Percentiles rank a stretch among this genome's conserved stretches.
These are phyloP conservation scores for Craspedostauros australis DNA, from an alignment of 108 stramenopile genomes.

Conservation along the genomic window DNA sequence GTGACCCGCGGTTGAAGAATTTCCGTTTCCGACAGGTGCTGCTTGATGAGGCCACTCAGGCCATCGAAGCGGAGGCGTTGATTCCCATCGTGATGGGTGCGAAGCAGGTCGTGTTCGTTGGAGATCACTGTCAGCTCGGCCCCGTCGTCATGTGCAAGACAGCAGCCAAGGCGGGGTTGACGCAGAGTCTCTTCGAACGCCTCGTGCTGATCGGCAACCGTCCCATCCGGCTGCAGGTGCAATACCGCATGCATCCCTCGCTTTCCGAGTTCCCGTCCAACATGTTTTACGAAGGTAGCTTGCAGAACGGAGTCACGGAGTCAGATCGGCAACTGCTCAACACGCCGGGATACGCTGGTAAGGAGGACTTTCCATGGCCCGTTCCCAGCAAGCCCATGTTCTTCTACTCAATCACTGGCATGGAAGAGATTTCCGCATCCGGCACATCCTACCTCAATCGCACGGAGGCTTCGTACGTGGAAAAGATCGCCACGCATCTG, in stretches of 20 bases:
- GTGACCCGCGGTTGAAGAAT: slow-evolving; percentile 93
- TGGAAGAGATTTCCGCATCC: slow-evolving; percentile 95
- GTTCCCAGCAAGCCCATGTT: slow-evolving; percentile 92
- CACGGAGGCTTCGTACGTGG: slow-evolving; percentile 93
- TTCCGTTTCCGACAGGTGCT: slow-evolving; percentile 95
- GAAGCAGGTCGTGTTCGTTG: slow-evolving; percentile 97
- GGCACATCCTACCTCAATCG: slow-evolving; percentile 98
- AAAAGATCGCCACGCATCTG: slow-evolving; percentile 94
- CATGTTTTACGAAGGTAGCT: slow-evolving; percentile 98
- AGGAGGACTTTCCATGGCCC: slow-evolving; percentile 89
- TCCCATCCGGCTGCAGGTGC: slow-evolving; percentile 95
- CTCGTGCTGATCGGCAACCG: slow-evolving; percentile 92
- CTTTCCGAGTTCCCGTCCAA: slow-evolving; percentile 97
- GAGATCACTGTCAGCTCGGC: slow-evolving; percentile 98
- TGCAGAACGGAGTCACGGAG: slow-evolving; percentile 97
- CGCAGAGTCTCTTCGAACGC: slow-evolving; percentile 94
- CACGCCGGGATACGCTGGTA: slow-evolving; percentile 65
- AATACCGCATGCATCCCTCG: slow-evolving; percentile 98
- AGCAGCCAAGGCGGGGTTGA: slow-evolving; percentile 93
- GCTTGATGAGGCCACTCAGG: slow-evolving; percentile 99
- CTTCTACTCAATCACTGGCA: slow-evolving; percentile 89
- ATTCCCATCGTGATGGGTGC: slow-evolving; percentile 96
- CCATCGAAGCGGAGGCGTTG: slow-evolving; percentile 96
- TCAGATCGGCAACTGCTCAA: slow-evolving; percentile 82
- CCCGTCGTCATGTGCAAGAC: slow-evolving; percentile 98